Conservation (phyloP, 352 stramenopile genomes). For the Pythium phragmitis region DNA sequence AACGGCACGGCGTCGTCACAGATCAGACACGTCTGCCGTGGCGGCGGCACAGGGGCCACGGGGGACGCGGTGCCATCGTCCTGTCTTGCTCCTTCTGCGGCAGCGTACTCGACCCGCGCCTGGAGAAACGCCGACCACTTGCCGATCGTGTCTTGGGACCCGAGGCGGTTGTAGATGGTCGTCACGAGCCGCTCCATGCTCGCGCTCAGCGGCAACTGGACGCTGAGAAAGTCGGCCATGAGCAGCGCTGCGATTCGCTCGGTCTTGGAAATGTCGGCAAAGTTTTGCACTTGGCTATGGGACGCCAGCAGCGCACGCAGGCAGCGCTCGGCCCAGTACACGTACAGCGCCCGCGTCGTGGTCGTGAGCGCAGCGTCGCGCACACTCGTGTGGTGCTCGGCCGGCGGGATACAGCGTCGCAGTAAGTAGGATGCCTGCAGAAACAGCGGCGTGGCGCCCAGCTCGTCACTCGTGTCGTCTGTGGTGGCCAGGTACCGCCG, state of each 20-base stretch:
- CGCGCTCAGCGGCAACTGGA: constrained; percentile 42
- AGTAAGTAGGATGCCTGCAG: constrained; percentile 62
- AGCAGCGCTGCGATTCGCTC: constrained; percentile 59
- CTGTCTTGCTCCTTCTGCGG: not conserved
- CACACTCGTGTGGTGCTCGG: constrained; percentile 41
- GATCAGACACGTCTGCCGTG: constrained; percentile 68
- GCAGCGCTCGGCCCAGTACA: constrained; percentile 67
- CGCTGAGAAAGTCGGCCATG: constrained; percentile 82
- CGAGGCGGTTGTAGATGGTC: constrained; percentile 60
- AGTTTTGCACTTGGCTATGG: constrained; percentile 62
- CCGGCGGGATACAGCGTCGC: constrained; percentile 52
- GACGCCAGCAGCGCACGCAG: constrained; percentile 45
- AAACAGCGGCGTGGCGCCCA: constrained; percentile 34
- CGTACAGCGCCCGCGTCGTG: constrained; percentile 44
- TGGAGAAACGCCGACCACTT: constrained; percentile 44
- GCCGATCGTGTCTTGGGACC: constrained; percentile 40
- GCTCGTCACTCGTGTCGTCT: not conserved
- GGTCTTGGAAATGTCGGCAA: constrained; percentile 31
- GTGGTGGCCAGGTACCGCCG: constrained; percentile 34
- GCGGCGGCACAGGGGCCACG: constrained; percentile 34
- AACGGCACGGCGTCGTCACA: constrained; percentile 62
- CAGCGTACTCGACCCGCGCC: constrained; percentile 18
- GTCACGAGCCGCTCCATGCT: constrained; percentile 45
- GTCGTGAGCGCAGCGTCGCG: constrained; percentile 39
- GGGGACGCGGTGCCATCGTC: not conserved